Base-by-base conservation (phyloP, 2,329 filamentous ascomycete genomes). In the Fusarium concolor region DNA sequence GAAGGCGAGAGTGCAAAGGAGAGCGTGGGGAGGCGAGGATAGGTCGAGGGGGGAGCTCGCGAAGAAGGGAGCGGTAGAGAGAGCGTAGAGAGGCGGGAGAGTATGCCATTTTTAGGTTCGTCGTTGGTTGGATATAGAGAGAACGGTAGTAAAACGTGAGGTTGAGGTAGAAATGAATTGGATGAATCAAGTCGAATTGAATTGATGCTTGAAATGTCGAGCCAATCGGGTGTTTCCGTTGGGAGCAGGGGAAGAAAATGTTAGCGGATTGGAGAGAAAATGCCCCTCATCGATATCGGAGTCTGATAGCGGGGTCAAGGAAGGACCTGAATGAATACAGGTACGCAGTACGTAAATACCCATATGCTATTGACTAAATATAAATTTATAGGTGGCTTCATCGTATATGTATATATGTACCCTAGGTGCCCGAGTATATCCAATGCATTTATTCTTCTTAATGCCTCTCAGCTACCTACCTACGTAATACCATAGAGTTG, bases 21-120 rank as follows among this genome's bases (percentile, higher is more conserved):
- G 93, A 90, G 38, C 90, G 89, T 24, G 84, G 80, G 62, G 80
- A 73, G 58, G 82, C 80, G 67, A 86, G 83, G 73, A 87, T 78
- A 4, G 86, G 84, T 8, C 90, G 90, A 10, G 91, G 87, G 3
- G 95, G 95, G 10, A 97, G 89, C 82, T 97, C 94, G 79, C 95
- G 93, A 56, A 98, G 89, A 76, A 97, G 85, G 41, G 90, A 87
- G 74, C 95, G 92, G 86, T 98, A 98, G 76, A 97, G 86, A 35
- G 93, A 89, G 75, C 93, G 92, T 41, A 92, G 78, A 38, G 83
- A 82, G 39, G 86, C 77, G 65, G 84, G 78, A 11, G 77, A 78
- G 3, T 81, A 74, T 72, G 77, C 60, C 76, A 79, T 79, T 56
- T 15, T 72, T 10, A 17, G 14, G 33, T 24, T 44, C 24, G 14